A percentile compares a stretch with the other conserved stretches of the same genome.
Evolutionary conservation across 2,329 filamentous ascomycete species (phyloP).

Genomic region (Penicillium sumatraense): DNA sequence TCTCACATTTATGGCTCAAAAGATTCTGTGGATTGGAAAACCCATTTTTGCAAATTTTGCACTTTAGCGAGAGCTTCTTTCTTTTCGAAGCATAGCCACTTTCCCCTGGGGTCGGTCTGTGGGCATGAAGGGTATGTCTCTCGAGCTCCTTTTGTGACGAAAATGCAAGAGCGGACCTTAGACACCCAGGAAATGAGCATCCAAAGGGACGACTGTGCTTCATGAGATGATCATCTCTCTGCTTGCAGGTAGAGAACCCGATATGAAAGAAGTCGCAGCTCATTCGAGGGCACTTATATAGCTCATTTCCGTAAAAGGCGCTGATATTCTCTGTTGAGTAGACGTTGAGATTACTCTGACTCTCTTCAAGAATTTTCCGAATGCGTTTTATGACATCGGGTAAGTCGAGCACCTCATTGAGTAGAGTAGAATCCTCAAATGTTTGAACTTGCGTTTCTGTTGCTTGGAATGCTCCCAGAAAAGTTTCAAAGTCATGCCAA

Average conservation of each 20-base stretch:
- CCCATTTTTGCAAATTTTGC: background rate
- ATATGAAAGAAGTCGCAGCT: background rate
- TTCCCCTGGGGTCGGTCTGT: background rate
- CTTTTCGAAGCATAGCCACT: background rate
- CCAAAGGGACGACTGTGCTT: background rate
- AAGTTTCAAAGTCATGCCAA: background rate
- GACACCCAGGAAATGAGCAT: background rate
- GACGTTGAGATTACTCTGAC: background rate
- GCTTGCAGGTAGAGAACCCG: background rate
- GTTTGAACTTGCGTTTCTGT: background rate
- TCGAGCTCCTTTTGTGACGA: background rate
- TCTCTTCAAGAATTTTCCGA: background rate
- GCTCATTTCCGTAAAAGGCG: background rate
- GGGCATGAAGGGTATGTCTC: background rate
- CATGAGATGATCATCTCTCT: background rate
- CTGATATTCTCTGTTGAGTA: background rate
- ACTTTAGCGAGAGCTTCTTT: background rate
- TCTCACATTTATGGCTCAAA: background rate
- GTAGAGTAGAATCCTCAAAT: background rate
- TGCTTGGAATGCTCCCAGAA: background rate
- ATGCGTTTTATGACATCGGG: background rate
- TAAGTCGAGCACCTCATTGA: background rate
- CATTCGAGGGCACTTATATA: background rate
- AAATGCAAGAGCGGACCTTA: background rate
- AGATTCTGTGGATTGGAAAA: background rate